Evolutionary conservation across 345 rosid species (phyloP), one percentile per base, ranked within the genome.

Genomic region (Draba incana): DNA sequence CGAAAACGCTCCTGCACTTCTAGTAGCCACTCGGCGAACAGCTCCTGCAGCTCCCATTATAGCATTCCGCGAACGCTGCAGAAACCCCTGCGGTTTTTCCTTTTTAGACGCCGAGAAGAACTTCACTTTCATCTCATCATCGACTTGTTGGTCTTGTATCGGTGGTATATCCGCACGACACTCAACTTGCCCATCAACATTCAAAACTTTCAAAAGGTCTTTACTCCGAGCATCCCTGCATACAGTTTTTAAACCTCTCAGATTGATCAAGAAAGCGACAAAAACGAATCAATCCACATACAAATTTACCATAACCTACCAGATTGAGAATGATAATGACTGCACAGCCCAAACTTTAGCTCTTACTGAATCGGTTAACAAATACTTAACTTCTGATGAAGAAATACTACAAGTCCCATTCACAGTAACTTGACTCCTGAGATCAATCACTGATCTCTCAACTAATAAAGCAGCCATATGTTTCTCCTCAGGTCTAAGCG

Each of bases 41-140:
- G 96, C 96, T 48, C 88, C 97, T 49, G 97, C 97, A 30, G 97
- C 97, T 81, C 97, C 97, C 83, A 86, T 79, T 62, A 91, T 79
- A 44, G 93, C 97, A 79, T 91, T 88, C n/a, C 97, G 89, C 9
- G 96, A 91, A 33, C 97, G 81, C 76, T 88, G 97, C 60, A 91
- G 62, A 69, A 91, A 85, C 28, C 97, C 88, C 46, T 73, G 90
- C 10, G 77, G 57, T 75, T 88, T 91, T 58, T 91, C 97, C 83
- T 83, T 91, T 70, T 86, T 90, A 0, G 85, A 72, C 42, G 77
- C 42, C 4, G 92, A 74, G 66, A 81, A 88, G 52, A 80, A 82
- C 81, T 86, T 90, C 41, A 81, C 79, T 82, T 88, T 88, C 82
- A 79, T 79, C 77, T 90, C 77, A 28, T 73, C 91, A 50, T 88